Conservation (phyloP, 2,329 filamentous ascomycete species). For the Penicillium occitanis region DNA sequence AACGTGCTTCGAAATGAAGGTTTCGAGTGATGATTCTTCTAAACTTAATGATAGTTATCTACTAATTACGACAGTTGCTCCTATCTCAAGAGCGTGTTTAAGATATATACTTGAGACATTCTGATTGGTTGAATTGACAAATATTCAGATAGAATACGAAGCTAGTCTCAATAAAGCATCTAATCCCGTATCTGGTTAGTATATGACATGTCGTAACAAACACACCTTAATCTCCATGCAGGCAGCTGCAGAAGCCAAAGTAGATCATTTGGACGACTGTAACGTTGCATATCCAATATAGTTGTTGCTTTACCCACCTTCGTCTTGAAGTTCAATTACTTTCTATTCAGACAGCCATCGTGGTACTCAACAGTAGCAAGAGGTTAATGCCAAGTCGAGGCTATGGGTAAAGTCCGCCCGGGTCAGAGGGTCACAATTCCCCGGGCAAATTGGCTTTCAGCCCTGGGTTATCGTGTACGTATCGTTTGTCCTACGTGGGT, state of each 20-base stretch:
- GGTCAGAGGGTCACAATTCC: neutral
- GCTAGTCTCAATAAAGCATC: neutral
- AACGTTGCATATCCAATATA: neutral
- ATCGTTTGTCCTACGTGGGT: neutral
- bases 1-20: neutral
- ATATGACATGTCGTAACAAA: neutral
- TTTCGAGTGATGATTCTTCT: neutral
- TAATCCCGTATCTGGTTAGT: neutral
- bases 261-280: neutral
- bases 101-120: neutral
- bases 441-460: conserved; percentile 7
- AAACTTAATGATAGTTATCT: neutral
- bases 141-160: neutral
- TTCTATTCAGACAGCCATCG: neutral
- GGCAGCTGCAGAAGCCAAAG: conserved; percentile 2
- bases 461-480: conserved; percentile 7
- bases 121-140: neutral
- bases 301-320: neutral
- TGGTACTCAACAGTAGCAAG: neutral
- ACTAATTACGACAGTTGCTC: neutral
- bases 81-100: neutral
- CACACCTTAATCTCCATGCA: neutral
- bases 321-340: neutral
- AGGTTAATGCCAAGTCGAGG: neutral
- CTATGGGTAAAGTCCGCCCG: neutral